Evolutionary conservation across 2,329 filamentous ascomycete species (phyloP), one percentile per base, ranked within the genome.

Genomic region (Aureobasidium pullulans): DNA sequence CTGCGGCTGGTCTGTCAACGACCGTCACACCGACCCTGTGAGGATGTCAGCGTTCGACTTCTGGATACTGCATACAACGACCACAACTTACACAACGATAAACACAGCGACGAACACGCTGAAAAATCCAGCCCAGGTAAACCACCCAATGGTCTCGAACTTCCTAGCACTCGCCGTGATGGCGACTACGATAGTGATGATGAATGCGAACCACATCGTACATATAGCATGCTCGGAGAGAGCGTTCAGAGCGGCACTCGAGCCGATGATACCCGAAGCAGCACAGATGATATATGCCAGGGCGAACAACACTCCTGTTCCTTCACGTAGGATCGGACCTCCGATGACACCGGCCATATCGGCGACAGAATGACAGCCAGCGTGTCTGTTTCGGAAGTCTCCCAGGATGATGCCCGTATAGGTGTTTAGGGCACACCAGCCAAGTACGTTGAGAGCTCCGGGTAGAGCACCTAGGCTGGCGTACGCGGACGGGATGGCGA

Each of bases 311-410:
- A 77, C 65, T 0, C 83, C 83, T 10, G 76, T 74, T 0, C 84
- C 46, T 66, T 86, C 82, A 56, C 76, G 77, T 9, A 80, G 64
- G 62, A 79, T 71, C 2, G 68, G 65, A 0, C 82, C 83, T 1
- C 82, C 81, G 0, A 85, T 76, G 0, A 81, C 72, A 23, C 79
- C 68, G 1, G 80, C 81, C 82, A 86, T 85, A 62, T 85, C 81
- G 23, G 79, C 75, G 46, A 81, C 78, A 10, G 72, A 75, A 64
- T 83, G 80, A 60, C 79, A 81, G 23, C 75, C 75, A 1, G 77
- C 74, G 60, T 82, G 77, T 19, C 70, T 68, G 60, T 78, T 76
- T 16, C 79, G 72, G 62, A 82, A 82, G 54, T 80, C 69, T 34
- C 79, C 79, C 61, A 78, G 74, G 5, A 81, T 71, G 39, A 79